Evolutionary conservation across 768 basidiomycete genomes (phyloP).

Genomic region (Russula olivacea): DNA sequence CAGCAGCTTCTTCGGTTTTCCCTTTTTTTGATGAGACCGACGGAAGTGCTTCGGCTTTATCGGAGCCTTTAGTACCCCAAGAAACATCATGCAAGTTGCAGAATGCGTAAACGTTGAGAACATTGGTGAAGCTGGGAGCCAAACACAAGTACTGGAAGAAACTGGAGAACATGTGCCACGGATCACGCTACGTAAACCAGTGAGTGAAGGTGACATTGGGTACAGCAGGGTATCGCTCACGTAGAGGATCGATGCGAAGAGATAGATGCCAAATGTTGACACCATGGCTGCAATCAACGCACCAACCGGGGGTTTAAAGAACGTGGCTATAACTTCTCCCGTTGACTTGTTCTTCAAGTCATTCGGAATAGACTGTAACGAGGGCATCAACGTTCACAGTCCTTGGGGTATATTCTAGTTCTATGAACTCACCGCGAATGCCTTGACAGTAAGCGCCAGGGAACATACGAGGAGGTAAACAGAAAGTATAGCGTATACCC

Average conservation of each 20-base stretch:
- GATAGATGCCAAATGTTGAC: conserved; percentile 87
- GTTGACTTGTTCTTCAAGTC: conserved; percentile 45
- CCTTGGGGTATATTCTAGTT: not conserved
- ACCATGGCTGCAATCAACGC: conserved; percentile 81
- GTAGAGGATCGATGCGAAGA: conserved; percentile 78
- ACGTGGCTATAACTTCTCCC: conserved; percentile 46
- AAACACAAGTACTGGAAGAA: conserved; percentile 87
- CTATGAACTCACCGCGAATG: conserved; percentile 55
- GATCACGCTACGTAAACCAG: conserved; percentile 62
- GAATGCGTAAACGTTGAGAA: conserved; percentile 95
- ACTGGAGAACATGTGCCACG: conserved; percentile 96
- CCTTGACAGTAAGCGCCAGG: conserved; percentile 71
- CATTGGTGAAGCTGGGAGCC: conserved; percentile 91
- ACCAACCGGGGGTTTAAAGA: conserved; percentile 74
- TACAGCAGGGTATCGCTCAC: conserved; percentile 40
- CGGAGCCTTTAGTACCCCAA: conserved; percentile 94
- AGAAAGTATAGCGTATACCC: conserved; percentile 80
- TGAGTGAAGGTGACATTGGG: conserved; percentile 11
- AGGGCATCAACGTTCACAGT: conserved; percentile 1
- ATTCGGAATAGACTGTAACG: conserved; percentile 45
- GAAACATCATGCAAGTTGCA: conserved; percentile 93
- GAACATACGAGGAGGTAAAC: conserved; percentile 86
- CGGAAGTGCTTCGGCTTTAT: conserved; percentile 89
- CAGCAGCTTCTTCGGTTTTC: conserved; percentile 63
- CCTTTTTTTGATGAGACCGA: conserved; percentile 81